phyloP scores from a whole-genome alignment of 2,329 filamentous ascomycete species.

The Fusarium metavorans region DNA sequence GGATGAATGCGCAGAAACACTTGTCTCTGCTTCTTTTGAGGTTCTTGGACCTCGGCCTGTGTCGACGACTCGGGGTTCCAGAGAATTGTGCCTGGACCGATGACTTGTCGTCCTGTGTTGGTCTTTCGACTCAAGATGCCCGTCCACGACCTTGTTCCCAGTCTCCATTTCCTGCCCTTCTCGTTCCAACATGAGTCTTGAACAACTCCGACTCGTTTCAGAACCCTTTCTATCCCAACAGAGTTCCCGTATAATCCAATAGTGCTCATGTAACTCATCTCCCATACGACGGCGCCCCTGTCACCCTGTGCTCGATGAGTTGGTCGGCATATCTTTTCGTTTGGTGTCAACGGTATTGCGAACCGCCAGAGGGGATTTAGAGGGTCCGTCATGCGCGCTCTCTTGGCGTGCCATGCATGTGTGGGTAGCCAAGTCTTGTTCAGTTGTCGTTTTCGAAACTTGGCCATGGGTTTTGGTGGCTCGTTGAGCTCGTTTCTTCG shows the following conservation, averaged over 20 bases:
- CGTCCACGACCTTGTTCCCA: slow-evolving; percentile 62
- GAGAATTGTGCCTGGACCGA: slow-evolving; percentile 79
- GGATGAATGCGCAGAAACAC: slow-evolving; percentile 85
- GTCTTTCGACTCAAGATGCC: slow-evolving; percentile 65
- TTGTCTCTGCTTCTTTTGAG: slow-evolving; percentile 51
- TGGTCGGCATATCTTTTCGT: slow-evolving; percentile 88
- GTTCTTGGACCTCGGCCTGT: slow-evolving; percentile 38
- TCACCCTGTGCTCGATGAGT: slow-evolving; percentile 84
- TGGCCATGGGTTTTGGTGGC: slow-evolving; percentile 66
- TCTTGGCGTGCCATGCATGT: slow-evolving; percentile 92
- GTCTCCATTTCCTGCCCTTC: slow-evolving; percentile 78
- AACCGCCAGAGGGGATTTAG: slow-evolving; percentile 90
- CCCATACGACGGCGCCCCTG: slow-evolving; percentile 87
- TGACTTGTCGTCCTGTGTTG: slow-evolving; percentile 64
- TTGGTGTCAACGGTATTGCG: slow-evolving; percentile 85
- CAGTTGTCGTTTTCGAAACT: slow-evolving; percentile 86
- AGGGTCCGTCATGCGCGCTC: slow-evolving; percentile 87
- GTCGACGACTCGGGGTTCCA: slow-evolving; percentile 71
- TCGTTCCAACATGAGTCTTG: slow-evolving; percentile 71
- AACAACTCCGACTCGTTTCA: slow-evolving; percentile 74
- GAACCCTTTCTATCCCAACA: slow-evolving; percentile 71
- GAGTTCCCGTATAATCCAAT: slow-evolving; percentile 79
- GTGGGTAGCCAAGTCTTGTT: slow-evolving; percentile 96
- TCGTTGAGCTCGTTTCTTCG: slow-evolving; percentile 77
- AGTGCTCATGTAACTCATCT: slow-evolving; percentile 93